Evolutionary conservation across 176 grass and related monocot species (phyloP).

Genomic region (Tillandsia leiboldiana): DNA sequence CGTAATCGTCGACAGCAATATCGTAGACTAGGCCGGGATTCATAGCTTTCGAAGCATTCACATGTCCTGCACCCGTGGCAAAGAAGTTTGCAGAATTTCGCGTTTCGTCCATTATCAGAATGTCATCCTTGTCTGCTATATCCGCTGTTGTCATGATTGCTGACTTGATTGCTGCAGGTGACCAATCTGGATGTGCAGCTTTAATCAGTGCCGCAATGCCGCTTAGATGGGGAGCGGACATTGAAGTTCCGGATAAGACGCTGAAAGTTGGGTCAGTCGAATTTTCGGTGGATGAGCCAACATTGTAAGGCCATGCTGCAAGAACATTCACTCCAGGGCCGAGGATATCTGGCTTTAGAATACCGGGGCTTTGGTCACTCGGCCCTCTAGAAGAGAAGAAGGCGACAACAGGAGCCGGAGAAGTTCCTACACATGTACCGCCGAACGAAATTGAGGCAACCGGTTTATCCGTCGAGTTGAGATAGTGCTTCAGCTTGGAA

Average conservation of each 20-base stretch:
- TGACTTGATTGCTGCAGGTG: conserved; percentile 6
- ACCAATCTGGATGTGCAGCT: not conserved
- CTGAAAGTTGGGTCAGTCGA: not conserved
- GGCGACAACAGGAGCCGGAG: not conserved
- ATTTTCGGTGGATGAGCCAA: too few species aligned
- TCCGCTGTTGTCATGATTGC: conserved; percentile 14
- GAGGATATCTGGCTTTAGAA: conserved; percentile 15
- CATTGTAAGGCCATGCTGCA: conserved; percentile 4
- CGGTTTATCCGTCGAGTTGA: not conserved
- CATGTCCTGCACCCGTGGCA: conserved; percentile 2
- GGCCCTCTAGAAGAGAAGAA: conserved; percentile 20
- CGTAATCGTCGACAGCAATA: not conserved
- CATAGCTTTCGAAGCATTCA: not conserved
- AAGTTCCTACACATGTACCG: not conserved
- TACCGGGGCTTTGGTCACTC: not conserved
- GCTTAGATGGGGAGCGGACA: conserved; percentile 9
- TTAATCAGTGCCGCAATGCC: conserved; percentile 1
- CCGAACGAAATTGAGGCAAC: not conserved
- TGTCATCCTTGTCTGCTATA: not conserved
- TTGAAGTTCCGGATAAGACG: conserved; percentile 6
- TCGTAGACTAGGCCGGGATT: conserved; percentile 9
- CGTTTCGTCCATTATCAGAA: not conserved
- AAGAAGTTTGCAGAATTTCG: not conserved
- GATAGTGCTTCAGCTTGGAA: not conserved
- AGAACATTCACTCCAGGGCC: conserved; percentile 12